Evolutionary conservation across 78 protist species (phyloP), one percentile per base, ranked within the genome.

Genomic region (Dictyostelium brefeldianum): DNA sequence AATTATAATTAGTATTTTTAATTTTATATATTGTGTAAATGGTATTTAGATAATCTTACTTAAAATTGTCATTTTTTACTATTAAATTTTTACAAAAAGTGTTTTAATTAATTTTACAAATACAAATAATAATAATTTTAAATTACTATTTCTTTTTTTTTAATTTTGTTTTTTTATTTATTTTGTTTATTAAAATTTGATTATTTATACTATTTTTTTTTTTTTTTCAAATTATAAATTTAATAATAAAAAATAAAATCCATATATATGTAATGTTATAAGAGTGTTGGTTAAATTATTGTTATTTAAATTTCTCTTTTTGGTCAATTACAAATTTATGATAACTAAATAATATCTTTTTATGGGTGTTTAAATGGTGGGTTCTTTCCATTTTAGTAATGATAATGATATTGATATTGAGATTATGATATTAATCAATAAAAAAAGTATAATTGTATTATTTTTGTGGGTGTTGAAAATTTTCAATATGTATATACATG

Each of bases 61-160:
- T 65, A 65, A 65, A n/a, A 65, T 65, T 65, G 73, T 65, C 73
- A 65, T 65, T 59, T 62, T 62, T 62, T 62, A 25, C 17, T 59
- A 20, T 59, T 59, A 59, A 1, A 59, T 59, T n/a, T 59, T 59
- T 22, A 59, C 25, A 59, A 65, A 64, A 65, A 62, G 25, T 9
- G 14, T 62, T 62, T 22, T 25, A 65, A 65, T 56, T 20, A 56
- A 20, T 56, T 56, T 25, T 56, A 56, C n/a, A 20, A 20, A 20
- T 56, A 59, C 25, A 59, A 59, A n/a, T n/a, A n/a, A n/a, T n/a
- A n/a, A n/a, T n/a, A n/a, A n/a, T n/a, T 59, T 59, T 59, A 22
- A n/a, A n/a, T n/a, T n/a, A n/a, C n/a, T 22, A 59, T 22, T 22
- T 59, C 7, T 7, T 59, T n/a, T 59, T n/a, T 59, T n/a, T n/a